A percentile compares a stretch with the other conserved stretches of the same genome.
Evolutionary conservation across 2,329 filamentous ascomycete species (phyloP).

Genomic region (Exophiala xenobiotica): DNA sequence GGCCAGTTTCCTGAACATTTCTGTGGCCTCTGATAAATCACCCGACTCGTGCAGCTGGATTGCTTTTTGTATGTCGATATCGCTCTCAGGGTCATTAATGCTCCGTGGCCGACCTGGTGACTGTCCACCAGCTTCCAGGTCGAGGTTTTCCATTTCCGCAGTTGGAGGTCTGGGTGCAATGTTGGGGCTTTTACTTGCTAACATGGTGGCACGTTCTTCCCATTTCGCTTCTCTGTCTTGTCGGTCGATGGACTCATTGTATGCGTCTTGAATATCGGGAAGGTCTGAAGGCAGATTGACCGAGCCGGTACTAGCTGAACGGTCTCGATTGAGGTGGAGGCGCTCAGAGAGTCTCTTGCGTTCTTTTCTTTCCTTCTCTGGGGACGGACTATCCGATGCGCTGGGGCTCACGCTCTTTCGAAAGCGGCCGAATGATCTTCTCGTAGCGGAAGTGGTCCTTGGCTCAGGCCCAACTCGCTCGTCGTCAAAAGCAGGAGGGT

Average conservation of each 20-base stretch:
- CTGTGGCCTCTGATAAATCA: conserved; percentile 74
- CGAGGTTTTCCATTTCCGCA: conserved; percentile 11
- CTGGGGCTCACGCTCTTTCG: conserved; percentile 37
- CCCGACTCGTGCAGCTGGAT: conserved; percentile 88
- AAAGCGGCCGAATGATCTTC: conserved; percentile 35
- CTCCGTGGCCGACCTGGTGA: conserved; percentile 25
- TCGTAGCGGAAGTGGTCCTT: conserved; percentile 12
- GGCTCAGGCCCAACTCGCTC: conserved; percentile 34
- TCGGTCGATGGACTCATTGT: conserved; percentile 48
- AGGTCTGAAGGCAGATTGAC: conserved; percentile 76
- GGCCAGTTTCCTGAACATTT: conserved; percentile 79
- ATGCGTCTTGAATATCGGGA: conserved; percentile 63
- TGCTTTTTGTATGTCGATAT: conserved; percentile 83
- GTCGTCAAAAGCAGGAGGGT: conserved; percentile 60
- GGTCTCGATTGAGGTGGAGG: conserved; percentile 60
- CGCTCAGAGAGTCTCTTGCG: conserved; percentile 59
- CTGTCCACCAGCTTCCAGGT: conserved; percentile 7
- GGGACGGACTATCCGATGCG: conserved; percentile 38
- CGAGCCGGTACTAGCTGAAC: conserved; percentile 57
- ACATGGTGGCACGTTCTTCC: conserved; percentile 89
- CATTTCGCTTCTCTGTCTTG: conserved; percentile 70
- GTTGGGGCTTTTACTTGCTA: conserved; percentile 52
- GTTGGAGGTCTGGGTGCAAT: conserved; percentile 3
- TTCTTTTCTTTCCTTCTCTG: conserved; percentile 36
- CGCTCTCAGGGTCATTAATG: conserved; percentile 33